Evolutionary conservation across 352 stramenopile genomes (phyloP), one percentile per base, ranked within the genome.

Genomic region (Globisporangium spinosum): DNA sequence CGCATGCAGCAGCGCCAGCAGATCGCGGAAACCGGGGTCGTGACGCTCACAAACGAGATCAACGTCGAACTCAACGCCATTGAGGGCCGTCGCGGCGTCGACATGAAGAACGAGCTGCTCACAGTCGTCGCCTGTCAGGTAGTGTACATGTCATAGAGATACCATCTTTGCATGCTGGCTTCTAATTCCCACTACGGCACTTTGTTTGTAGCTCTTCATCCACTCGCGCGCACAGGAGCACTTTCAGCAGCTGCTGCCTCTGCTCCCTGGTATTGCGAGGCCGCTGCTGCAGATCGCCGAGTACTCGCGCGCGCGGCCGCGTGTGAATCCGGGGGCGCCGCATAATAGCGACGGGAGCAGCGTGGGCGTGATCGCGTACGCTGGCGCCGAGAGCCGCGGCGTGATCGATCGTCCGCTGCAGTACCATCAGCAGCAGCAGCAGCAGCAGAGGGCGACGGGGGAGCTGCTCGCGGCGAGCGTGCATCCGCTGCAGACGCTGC

Each of bases 91-190:
- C 82, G 86, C 34, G 75, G 85, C 59, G 70, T 77, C 25, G 82
- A 90, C 63, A 81, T 94, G 63, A 89, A 88, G 71, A 92, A 94
- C 70, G 83, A 94, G 58, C 73, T 94, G 40, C 82, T 92, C 53
- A 87, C 83, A 0, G 76, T 94, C 47, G 77, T 92, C 10, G 86
- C 86, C 1, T 77, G 83, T n/a, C 80, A 92, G 69, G 82, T 84
- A 17, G 3, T 20, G 12, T 1, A 20, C 12, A 9, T 43, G 15
- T 27, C 8, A n/a, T 20, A 20, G 23, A 22, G 22, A 40, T 61
- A 4, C 20, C 35, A 27, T n/a, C 3, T 61, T 13, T 20, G 20
- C 12, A 20, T 38, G 49, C n/a, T 20, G n/a, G 15, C 0, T 32
- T 8, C 55, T 45, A 61, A 61, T 38, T 12, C 8, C 54, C 32